Evolutionary conservation across 768 basidiomycete genomes (phyloP), one percentile per base, ranked within the genome.

Genomic region (Lenzites betulinus): DNA sequence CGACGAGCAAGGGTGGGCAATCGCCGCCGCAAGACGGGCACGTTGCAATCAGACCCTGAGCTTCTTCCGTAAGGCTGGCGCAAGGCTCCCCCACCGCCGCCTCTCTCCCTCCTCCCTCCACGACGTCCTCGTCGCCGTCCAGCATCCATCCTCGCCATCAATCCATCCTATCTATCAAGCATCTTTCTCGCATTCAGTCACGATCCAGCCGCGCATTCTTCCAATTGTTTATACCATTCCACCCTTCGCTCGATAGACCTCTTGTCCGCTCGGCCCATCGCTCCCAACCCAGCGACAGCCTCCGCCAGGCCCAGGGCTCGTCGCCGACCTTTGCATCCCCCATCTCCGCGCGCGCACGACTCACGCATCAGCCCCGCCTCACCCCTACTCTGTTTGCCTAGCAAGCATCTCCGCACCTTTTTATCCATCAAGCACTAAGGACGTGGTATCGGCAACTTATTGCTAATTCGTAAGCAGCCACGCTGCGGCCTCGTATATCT

Each of bases 31-130:
- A 73, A 79, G 75, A 77, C 77, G 82, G 86, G 83, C 87, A 90
- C 87, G 87, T 88, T 88, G 86, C 78, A 78, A 88, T 88, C 86
- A 87, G 86, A 88, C 85, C 76, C 76, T 71, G 70, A 67, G 35
- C 71, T 66, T 69, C 68, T 71, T 70, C 79, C 82, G 81, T 75
- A 66, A 72, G 77, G 79, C 74, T 71, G 66, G 70, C 71, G 72
- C 70, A 67, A 78, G 76, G 81, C 83, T 58, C 82, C 84, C 82
- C 75, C 80, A 78, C 84, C 81, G 82, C 84, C 81, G 74, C 80
- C 79, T 78, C 75, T 72, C 75, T 73, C 74, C 74, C 76, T 78
- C 79, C 75, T 78, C 76, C 76, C 59, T 62, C 66, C 59, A 54
- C 51, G 58, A 53, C 47, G 20, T 36, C 56, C 58, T 46, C 28